A percentile compares a stretch with the other conserved stretches of the same genome.
Conservation (phyloP, 1,284 basidiomycete species). For the Vanrija sp. region DNA sequence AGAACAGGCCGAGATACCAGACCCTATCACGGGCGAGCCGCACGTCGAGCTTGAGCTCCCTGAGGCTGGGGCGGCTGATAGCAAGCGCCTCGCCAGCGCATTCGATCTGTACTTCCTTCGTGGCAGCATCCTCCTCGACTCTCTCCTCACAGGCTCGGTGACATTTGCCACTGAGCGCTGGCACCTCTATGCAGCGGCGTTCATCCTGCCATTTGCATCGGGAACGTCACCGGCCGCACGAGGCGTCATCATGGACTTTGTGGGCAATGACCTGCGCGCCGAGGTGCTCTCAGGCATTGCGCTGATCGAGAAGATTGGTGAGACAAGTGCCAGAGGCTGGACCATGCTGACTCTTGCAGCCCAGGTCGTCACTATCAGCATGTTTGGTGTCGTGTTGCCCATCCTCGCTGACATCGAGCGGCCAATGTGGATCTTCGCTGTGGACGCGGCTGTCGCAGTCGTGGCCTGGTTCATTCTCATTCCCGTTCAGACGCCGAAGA, state of each 20-base stretch:
- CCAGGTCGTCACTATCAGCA: slow-evolving; percentile 26
- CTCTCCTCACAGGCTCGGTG: slow-evolving; percentile 26
- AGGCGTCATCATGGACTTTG: slow-evolving; percentile 43
- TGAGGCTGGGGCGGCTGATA: slow-evolving; percentile 8
- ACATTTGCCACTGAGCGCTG: slow-evolving; percentile 23
- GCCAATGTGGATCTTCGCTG: slow-evolving; percentile 29
- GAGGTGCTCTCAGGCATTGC: slow-evolving; percentile 42
- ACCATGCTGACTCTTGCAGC: slow-evolving; percentile 9
- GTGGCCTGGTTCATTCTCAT: too few species aligned
- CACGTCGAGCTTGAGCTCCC: slow-evolving; percentile 9
- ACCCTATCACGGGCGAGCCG: slow-evolving; percentile 10
- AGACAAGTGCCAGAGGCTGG: slow-evolving; percentile 3
- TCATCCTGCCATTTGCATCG: slow-evolving; percentile 40
- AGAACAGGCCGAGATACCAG: slow-evolving; percentile 13
- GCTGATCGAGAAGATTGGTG: slow-evolving; percentile 35
- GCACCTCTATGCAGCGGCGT: slow-evolving; percentile 42
- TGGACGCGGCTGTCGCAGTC: slow-evolving; percentile 17
- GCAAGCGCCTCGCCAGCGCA: slow-evolving; percentile 1
- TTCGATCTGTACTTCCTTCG: slow-evolving; percentile 43
- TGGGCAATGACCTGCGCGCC: slow-evolving; percentile 23
- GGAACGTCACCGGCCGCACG: slow-evolving; percentile 42
- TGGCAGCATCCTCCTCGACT: slow-evolving; percentile 38
- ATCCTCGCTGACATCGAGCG: slow-evolving; percentile 26
- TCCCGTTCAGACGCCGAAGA: too few species aligned
- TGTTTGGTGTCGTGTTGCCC: slow-evolving; percentile 34